These are phyloP conservation scores for Penicillium sp. DNA, from an alignment of 2,329 filamentous ascomycete species.

Conservation along the genomic window DNA sequence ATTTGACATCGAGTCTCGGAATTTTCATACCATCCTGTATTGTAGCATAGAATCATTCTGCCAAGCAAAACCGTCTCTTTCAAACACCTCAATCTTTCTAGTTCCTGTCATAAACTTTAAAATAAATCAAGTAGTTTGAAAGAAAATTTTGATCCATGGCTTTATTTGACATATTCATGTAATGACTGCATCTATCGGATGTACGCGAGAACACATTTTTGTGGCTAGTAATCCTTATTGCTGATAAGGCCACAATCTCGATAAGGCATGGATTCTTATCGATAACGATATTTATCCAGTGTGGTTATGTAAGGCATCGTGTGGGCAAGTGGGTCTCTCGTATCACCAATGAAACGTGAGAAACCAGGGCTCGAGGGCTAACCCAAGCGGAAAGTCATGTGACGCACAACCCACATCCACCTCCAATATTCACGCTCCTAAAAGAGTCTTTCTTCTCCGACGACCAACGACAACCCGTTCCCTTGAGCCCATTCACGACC, in stretches of 20 bases:
- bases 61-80: not conserved
- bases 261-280: not conserved
- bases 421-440: constrained; percentile 23
- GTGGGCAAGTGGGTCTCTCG: not conserved
- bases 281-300: not conserved
- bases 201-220: not conserved
- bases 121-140: not conserved
- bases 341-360: not conserved
- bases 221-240: not conserved
- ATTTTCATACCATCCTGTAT: not conserved
- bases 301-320: not conserved
- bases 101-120: not conserved
- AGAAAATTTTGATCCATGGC: not conserved
- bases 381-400: constrained; percentile 22
- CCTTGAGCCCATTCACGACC: constrained; percentile 25
- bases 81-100: not conserved
- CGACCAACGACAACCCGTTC: constrained; percentile 29
- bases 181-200: too few relatives aligned
- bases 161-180: too few relatives aligned
- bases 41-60: not conserved
- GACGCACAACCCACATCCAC: constrained; percentile 27
- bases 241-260: not conserved
- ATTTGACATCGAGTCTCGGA: not conserved
- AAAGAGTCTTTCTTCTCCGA: constrained; percentile 18
- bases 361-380: not conserved